These are phyloP conservation scores for Fusarium humuli DNA, from an alignment of 2,329 filamentous ascomycete genomes.

Conservation along the genomic window DNA sequence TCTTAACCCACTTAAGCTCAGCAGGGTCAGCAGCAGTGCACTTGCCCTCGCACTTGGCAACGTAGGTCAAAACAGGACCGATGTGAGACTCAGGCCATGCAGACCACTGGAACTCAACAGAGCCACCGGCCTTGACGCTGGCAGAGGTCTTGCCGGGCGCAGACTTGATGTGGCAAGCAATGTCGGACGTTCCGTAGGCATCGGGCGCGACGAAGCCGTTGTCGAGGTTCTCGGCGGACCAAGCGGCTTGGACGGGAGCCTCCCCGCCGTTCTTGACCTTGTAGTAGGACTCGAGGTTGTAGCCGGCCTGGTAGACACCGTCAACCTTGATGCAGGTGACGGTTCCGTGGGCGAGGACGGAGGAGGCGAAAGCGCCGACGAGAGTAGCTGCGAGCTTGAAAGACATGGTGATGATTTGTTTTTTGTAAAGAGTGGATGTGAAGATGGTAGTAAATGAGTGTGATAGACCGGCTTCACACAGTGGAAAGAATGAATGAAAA, in stretches of 20 bases:
- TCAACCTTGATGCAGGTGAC: slow-evolving; percentile 44
- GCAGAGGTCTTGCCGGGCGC: slow-evolving; percentile 50
- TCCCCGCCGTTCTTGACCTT: slow-evolving; percentile 30
- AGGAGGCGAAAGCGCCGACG: slow-evolving; percentile 40
- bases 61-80: slow-evolving; percentile 71
- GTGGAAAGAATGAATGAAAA: slow-evolving; percentile 45
- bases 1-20: slow-evolving; percentile 72
- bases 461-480: slow-evolving; percentile 48
- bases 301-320: slow-evolving; percentile 32
- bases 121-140: slow-evolving; percentile 56
- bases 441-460: slow-evolving; percentile 16
- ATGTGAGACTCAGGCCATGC: slow-evolving; percentile 58
- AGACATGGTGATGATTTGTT: slow-evolving; percentile 36
- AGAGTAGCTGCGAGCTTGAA: slow-evolving; percentile 36
- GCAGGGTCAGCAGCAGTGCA: slow-evolving; percentile 65
- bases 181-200: slow-evolving; percentile 55
- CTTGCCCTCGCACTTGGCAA: slow-evolving; percentile 67
- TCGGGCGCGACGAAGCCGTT: slow-evolving; percentile 63
- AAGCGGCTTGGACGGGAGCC: slow-evolving; percentile 50
- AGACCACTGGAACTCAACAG: slow-evolving; percentile 57
- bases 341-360: slow-evolving; percentile 41
- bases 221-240: slow-evolving; percentile 58
- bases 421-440: background rate
- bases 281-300: slow-evolving; percentile 42
- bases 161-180: slow-evolving; percentile 61